Base-by-base conservation (phyloP, 2,329 filamentous ascomycete genomes). In the Penicillium brevicompactum region DNA sequence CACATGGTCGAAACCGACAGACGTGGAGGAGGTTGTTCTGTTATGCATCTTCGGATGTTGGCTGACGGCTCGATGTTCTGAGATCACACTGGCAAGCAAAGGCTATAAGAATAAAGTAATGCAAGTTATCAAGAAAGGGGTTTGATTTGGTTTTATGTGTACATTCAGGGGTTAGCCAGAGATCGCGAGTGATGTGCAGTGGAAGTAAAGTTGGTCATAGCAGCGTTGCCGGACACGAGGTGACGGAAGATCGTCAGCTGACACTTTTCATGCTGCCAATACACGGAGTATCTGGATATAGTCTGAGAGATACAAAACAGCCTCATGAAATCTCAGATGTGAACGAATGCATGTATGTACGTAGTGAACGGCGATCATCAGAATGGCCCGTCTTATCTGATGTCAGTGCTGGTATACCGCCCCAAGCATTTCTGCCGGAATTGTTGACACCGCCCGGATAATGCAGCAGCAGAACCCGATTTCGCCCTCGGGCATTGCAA, bases 401-500 rank as follows among this genome's bases (percentile, higher is more conserved):
- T 27, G 24, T 27, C 24, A 27, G 24, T 14, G 2, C 4, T 24
- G 9, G 2, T 24, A 9, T 16, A 55, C 52, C 52, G 52, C 52
- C 31, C 30, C 22, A 6, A 3, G 24, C 34, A 37, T n/a, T 55
- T 34, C 32, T 51, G 52, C 52, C 6, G 1, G n/a, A 0, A 13
- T 1, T 30, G 41, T 46, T 1, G 1, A 3, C 56, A 65, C 62
- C 62, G 62, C 62, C 61, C 51, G 45, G 50, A 34, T 34, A 43
- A 24, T 27, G 24, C 24, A 27, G 46, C 46, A 47, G 53, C 44
- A 59, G 54, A 60, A 54, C 51, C 59, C 61, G 57, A 64, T 57
- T 57, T 52, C 52, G 57, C 51, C 59, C 57, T 58, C 52, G 55
- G 18, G 53, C 62, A 56, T 54, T 57, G 54, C 59, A 62, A 62